phyloP scores from a whole-genome alignment of 1,284 basidiomycete species.

The Microbotryum silenes-acaulis region DNA sequence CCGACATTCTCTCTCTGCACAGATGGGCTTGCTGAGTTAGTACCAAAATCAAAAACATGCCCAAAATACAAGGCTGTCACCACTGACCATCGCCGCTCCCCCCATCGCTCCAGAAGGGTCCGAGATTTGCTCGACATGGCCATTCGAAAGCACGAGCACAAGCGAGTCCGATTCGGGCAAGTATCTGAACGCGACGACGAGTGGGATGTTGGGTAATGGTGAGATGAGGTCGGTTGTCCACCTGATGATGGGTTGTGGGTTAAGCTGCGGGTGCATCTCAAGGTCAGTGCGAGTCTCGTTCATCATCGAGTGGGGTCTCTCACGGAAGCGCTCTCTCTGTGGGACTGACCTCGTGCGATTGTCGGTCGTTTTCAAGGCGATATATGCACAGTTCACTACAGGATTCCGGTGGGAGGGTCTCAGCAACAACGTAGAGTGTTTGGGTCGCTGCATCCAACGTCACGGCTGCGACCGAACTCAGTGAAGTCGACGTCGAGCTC shows the following conservation, averaged over 20 bases:
- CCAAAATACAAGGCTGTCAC: conserved; percentile 12
- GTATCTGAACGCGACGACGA: conserved; percentile 55
- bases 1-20: conserved; percentile 60
- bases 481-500: conserved; percentile 5
- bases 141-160: conserved; percentile 58
- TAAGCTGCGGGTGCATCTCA: background rate
- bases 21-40: conserved; percentile 38
- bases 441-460: conserved; percentile 15
- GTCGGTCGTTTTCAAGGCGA: too few relatives aligned
- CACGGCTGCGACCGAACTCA: conserved; percentile 5
- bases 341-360: too few relatives aligned
- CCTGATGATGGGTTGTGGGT: background rate
- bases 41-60: conserved; percentile 1
- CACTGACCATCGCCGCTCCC: conserved; percentile 29
- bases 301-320: too few relatives aligned
- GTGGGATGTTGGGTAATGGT: background rate
- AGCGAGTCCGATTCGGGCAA: conserved; percentile 59
- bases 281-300: too few relatives aligned
- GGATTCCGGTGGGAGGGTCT: too few relatives aligned
- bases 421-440: conserved; percentile 6
- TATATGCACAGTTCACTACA: too few relatives aligned
- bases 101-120: conserved; percentile 49
- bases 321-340: too few relatives aligned
- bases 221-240: conserved; percentile 13
- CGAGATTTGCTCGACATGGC: conserved; percentile 63